Conservation (phyloP, 2,329 filamentous ascomycete genomes). For the Neoarthrinium moseri region DNA sequence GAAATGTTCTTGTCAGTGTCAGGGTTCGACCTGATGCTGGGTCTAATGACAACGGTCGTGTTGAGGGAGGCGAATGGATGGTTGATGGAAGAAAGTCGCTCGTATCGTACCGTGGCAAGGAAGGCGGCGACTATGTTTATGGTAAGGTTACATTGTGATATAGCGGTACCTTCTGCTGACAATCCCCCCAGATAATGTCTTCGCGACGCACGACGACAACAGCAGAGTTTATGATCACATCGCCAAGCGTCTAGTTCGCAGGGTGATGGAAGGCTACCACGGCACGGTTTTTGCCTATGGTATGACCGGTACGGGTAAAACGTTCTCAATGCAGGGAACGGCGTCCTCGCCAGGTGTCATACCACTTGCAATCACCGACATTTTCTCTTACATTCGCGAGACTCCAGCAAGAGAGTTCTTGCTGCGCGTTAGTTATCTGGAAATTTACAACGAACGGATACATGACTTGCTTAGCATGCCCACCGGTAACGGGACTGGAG, state of each 20-base stretch:
- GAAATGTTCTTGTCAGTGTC: constrained; percentile 94
- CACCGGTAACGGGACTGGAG: constrained; percentile 53
- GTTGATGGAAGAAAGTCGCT: constrained; percentile 81
- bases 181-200: constrained; percentile 78
- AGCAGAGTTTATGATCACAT: constrained; percentile 90
- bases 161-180: constrained; percentile 12
- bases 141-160: constrained; percentile 52
- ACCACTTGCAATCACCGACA: constrained; percentile 94
- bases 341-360: constrained; percentile 95
- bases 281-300: constrained; percentile 98
- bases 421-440: constrained; percentile 92
- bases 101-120: constrained; percentile 81
- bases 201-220: constrained; percentile 91
- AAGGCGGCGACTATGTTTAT: constrained; percentile 90
- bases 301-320: constrained; percentile 98
- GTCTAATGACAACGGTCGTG: constrained; percentile 54
- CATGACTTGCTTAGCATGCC: constrained; percentile 86
- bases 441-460: constrained; percentile 98
- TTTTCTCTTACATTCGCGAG: constrained; percentile 98
- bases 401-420: constrained; percentile 93
- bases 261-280: constrained; percentile 99
- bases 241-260: constrained; percentile 88
- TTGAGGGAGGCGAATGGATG: constrained; percentile 87
- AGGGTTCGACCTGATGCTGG: constrained; percentile 82
- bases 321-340: constrained; percentile 99